Conservation (phyloP, 2,329 filamentous ascomycete genomes). For the Botrytis paeoniae region DNA sequence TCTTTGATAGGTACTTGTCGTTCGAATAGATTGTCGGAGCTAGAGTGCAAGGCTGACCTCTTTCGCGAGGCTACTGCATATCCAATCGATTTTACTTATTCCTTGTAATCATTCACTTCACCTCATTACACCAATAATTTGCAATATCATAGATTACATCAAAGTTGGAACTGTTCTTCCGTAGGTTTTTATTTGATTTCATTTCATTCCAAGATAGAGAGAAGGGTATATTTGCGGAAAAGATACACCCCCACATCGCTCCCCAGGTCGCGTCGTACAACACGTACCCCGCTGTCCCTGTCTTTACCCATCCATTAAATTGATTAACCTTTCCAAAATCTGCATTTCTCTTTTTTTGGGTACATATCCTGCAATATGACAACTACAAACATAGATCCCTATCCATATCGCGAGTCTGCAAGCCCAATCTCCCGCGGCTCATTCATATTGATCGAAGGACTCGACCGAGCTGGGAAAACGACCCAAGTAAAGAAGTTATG, state of each 20-base stretch:
- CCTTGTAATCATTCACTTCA: background rate
- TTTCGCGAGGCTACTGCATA: background rate
- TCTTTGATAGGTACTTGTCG: background rate
- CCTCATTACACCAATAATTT: background rate
- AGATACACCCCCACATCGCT: background rate
- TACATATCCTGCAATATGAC: constrained; percentile 22
- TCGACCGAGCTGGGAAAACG: constrained; percentile 70
- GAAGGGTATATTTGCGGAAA: background rate
- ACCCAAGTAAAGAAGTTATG: constrained; percentile 63
- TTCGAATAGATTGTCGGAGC: background rate
- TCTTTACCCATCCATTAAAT: background rate
- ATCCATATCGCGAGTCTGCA: constrained; percentile 33
- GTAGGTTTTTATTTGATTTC: background rate
- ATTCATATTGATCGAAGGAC: constrained; percentile 68
- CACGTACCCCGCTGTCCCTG: constrained; percentile 11
- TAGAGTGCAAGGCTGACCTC: constrained; percentile 9
- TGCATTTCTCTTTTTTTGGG: background rate
- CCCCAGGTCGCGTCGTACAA: background rate
- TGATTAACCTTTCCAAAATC: background rate
- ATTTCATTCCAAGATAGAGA: background rate
- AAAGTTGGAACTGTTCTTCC: background rate
- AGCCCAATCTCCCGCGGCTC: constrained; percentile 47
- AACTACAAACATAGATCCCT: constrained; percentile 18
- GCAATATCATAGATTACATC: background rate
- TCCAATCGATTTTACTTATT: background rate